A percentile compares a stretch with the other conserved stretches of the same genome.
These are phyloP conservation scores for Puccinia hordei DNA, from an alignment of 1,284 basidiomycete genomes.

Conservation along the genomic window DNA sequence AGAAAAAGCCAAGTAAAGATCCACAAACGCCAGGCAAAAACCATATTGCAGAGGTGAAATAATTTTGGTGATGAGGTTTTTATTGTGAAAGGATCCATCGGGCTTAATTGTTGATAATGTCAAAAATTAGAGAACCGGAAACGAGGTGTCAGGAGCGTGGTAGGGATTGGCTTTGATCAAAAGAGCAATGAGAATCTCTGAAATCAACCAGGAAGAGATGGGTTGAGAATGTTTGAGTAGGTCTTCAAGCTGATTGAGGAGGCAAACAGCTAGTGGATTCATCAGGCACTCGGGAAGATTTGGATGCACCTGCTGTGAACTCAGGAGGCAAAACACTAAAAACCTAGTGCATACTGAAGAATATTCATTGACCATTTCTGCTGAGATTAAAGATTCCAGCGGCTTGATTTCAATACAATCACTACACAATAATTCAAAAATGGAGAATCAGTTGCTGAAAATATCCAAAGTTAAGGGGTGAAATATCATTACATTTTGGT, in stretches of 20 bases:
- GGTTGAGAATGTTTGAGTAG: not conserved
- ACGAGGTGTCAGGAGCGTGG: not conserved
- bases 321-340: not conserved
- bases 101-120: not conserved
- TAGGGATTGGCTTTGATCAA: not conserved
- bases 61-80: not conserved
- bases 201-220: not conserved
- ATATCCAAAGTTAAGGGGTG: too few relatives aligned
- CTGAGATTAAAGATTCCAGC: too few relatives aligned
- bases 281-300: not conserved
- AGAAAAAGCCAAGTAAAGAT: not conserved
- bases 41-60: not conserved
- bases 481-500: too few relatives aligned
- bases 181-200: not conserved
- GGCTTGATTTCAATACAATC: too few relatives aligned
- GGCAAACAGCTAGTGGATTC: not conserved
- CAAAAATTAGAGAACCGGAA: not conserved
- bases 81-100: not conserved
- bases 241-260: not conserved
- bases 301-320: not conserved
- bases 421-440: too few relatives aligned
- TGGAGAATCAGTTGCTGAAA: too few relatives aligned
- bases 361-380: not conserved
- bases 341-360: not conserved
- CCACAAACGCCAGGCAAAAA: not conserved